Evolutionary conservation across 805 yeast genomes (phyloP).

Genomic region (Barnettozyma populi): DNA sequence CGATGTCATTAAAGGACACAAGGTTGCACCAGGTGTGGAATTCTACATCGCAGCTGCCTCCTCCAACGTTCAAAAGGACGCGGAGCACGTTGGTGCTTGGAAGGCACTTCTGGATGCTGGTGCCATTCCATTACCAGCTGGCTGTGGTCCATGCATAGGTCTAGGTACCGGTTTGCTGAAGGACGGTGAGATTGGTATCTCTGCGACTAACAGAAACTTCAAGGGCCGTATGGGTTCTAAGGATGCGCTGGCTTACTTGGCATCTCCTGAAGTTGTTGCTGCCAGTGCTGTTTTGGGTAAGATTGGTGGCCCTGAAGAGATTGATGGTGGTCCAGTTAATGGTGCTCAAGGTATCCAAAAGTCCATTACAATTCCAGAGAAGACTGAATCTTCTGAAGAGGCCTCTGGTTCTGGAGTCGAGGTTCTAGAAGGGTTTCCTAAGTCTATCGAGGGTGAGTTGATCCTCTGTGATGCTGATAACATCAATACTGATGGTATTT

Average conservation of each 20-base stretch:
- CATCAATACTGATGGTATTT: slow-evolving; percentile 96
- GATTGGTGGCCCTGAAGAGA: slow-evolving; percentile 89
- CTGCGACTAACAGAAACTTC: slow-evolving; percentile 97
- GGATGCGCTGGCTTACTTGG: slow-evolving; percentile 92
- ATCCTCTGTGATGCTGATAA: slow-evolving; percentile 95
- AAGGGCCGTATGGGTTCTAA: slow-evolving; percentile 99
- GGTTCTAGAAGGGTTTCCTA: slow-evolving; percentile 88
- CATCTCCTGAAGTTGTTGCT: slow-evolving; percentile 97
- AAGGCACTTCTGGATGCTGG: slow-evolving; percentile 85
- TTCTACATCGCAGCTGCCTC: slow-evolving; percentile 98
- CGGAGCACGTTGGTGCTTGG: slow-evolving; percentile 92
- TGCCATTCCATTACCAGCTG: slow-evolving; percentile 92
- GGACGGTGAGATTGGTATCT: slow-evolving; percentile 96
- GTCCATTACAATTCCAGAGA: slow-evolving; percentile 29
- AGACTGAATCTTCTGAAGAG: slow-evolving; percentile 21
- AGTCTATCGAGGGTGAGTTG: slow-evolving; percentile 80
- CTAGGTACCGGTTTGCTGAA: slow-evolving; percentile 89
- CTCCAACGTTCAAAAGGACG: slow-evolving; percentile 86
- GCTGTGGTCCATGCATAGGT: slow-evolving; percentile 99
- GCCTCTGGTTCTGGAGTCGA: slow-evolving; percentile 45
- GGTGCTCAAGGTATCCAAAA: slow-evolving; percentile 44
- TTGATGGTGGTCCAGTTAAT: slow-evolving; percentile 53
- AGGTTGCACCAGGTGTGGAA: slow-evolving; percentile 85
- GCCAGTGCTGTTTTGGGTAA: slow-evolving; percentile 96
- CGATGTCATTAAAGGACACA: slow-evolving; percentile 67